A percentile compares a stretch with the other conserved stretches of the same genome.
phyloP scores from a whole-genome alignment of 75 land plant species.

The Pinus tabuliformis region DNA sequence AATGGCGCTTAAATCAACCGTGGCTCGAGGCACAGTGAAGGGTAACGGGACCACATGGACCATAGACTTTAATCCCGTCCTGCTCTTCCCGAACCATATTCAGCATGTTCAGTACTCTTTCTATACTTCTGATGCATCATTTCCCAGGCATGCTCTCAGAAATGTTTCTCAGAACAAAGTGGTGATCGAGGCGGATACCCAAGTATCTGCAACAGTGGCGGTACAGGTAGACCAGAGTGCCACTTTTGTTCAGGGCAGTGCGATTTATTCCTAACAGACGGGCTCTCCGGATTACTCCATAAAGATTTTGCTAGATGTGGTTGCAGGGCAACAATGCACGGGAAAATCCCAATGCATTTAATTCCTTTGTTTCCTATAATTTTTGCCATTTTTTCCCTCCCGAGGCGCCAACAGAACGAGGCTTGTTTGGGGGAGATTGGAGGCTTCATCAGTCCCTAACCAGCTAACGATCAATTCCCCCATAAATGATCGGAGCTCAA shows the following conservation, averaged over 20 bases:
- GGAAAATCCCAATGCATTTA: too few species aligned
- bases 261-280: too few species aligned
- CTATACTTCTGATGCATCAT: conserved; percentile 13
- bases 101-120: conserved; percentile 70
- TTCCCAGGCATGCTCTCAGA: conserved; percentile 46
- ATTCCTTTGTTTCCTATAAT: too few species aligned
- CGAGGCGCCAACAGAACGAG: too few species aligned
- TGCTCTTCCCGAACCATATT: conserved; percentile 65
- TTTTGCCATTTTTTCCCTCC: too few species aligned
- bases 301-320: too few species aligned
- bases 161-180: conserved; percentile 42
- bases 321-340: too few species aligned
- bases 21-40: conserved; percentile 31
- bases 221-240: conserved; percentile 61
- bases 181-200: conserved; percentile 33
- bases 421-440: too few species aligned
- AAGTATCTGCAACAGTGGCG: conserved; percentile 42
- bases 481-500: too few species aligned
- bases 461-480: too few species aligned
- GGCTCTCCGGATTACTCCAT: too few species aligned
- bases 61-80: conserved; percentile 45
- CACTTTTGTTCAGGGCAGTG: conserved; percentile 1
- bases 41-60: conserved; percentile 55
- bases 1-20: conserved; percentile 69
- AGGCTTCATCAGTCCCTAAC: too few species aligned